phyloP scores from a whole-genome alignment of 352 stramenopile species.

The Halophytophthora polymorphica region DNA sequence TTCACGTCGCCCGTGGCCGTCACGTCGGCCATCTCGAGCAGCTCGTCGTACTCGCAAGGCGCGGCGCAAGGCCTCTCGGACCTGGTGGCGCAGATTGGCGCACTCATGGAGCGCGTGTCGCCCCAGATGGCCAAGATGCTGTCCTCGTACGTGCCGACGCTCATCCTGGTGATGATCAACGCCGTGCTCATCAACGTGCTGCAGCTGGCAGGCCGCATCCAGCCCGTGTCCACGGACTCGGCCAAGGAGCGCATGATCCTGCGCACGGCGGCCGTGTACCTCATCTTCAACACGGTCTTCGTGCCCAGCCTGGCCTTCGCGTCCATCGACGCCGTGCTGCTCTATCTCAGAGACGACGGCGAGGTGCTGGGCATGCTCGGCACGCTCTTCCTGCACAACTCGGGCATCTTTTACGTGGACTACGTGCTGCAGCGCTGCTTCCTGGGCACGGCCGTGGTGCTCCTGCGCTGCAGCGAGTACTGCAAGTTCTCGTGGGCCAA shows the following conservation, averaged over 20 bases:
- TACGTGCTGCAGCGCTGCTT: slow-evolving; percentile 86
- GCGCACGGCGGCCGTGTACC: slow-evolving; percentile 70
- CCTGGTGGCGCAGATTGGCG: slow-evolving; percentile 54
- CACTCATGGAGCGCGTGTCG: slow-evolving; percentile 57
- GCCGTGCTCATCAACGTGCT: slow-evolving; percentile 82
- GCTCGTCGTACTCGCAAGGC: slow-evolving; percentile 56
- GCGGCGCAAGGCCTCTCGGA: slow-evolving; percentile 68
- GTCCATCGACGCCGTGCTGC: slow-evolving; percentile 78
- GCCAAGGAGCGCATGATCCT: slow-evolving; percentile 83
- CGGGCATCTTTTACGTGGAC: slow-evolving; percentile 87
- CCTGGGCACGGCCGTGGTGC: slow-evolving; percentile 68
- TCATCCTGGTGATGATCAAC: slow-evolving; percentile 89
- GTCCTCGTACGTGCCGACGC: slow-evolving; percentile 72
- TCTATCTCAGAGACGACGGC: slow-evolving; percentile 73
- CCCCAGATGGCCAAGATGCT: slow-evolving; percentile 81
- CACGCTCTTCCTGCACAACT: slow-evolving; percentile 85
- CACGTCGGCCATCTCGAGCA: slow-evolving; percentile 76
- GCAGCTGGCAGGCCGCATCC: slow-evolving; percentile 75
- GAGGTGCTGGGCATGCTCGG: slow-evolving; percentile 80
- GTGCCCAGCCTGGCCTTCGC: slow-evolving; percentile 83
- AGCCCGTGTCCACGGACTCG: slow-evolving; percentile 82
- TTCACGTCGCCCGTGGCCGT: slow-evolving; percentile 86
- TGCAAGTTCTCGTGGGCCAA: slow-evolving; percentile 81
- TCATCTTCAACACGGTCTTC: slow-evolving; percentile 89
- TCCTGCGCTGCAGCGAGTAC: slow-evolving; percentile 77